Base-by-base conservation (phyloP, 331 rosid genomes). In the Quercus tomentella region DNA sequence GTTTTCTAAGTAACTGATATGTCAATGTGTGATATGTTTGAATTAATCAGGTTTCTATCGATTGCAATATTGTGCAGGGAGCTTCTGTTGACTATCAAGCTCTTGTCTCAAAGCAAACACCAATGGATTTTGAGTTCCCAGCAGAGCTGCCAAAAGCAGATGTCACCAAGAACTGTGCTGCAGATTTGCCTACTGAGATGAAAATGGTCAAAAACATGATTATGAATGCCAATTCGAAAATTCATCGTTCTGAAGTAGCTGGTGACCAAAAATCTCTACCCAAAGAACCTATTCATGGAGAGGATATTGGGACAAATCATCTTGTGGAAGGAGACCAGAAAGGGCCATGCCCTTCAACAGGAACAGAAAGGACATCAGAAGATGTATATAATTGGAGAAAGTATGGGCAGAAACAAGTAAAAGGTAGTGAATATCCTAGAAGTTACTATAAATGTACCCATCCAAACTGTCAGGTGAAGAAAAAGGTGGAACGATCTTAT, bases 371-470 rank as follows among this genome's bases (percentile, higher is more conserved):
- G 79, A 88, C 89, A 76, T 83, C 91, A 77, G 95, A 89, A 75
- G 98, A 94, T 82, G 97, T 96, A 72, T 94, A 92, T 79, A 94
- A 91, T 68, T 94, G 98, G 98, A 92, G 97, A 63, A 94, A 94
- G 83, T 94, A 94, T 77, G 98, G 98, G 28, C 98, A 94, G 75
- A 94, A 94, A 78, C 97, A 92, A 85, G 98, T 94, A 1, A 94
- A 92, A 79, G 97, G 98, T 7, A 91, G 97, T 70, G 97, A 92
- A 83, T 94, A 88, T 85, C 98, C 97, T 5, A 88, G 98, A 76
- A 94, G 98, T 84, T 94, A 94, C 76, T 94, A 91, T 43, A 94
- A 92, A 84, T 94, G 97, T 67, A 92, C 97, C 4, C 84, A 89
- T 58, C 84, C 92, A 74, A 91, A 82, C 80, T 94, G 98, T 77